Base-by-base conservation (phyloP, 345 rosid species). In the Eucalyptus camaldulensis region DNA sequence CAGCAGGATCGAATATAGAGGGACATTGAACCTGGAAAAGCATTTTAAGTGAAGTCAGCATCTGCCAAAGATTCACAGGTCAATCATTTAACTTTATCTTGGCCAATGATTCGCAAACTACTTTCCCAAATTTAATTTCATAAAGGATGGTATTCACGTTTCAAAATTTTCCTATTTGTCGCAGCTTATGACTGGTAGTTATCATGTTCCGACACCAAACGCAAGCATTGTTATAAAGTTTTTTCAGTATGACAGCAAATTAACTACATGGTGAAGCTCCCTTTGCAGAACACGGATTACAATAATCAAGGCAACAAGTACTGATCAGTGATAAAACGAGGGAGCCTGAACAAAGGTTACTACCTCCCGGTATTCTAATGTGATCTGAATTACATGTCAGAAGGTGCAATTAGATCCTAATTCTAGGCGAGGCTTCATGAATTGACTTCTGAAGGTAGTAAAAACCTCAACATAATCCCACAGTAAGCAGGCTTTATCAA, bases 11-110 rank as follows among this genome's bases (percentile, higher is more conserved):
- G 21, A 88, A 88, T 58, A 96, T 87, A 90, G 90, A 86, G 60
- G 98, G 96, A 90, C 95, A 95, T 45, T 93, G 95, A 89, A 98
- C 95, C 99, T 98, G 94, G 37, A 91, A 86, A 87, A 88, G 54
- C 50, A 29, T 10, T 44, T 47, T 40, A 33, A 87, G 44, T n/a
- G 67, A 91, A 76, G 47, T 76, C 45, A 76, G 83, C 47, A 76
- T 76, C 83, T 37, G 45, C 83, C 83, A 37, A 76, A 40, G 43
- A 37, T 72, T 72, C 81, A 72, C 45, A 37, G 83, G 47, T 40
- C 14, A 76, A 76, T 76, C 83, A 76, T 21, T 37, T 37, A 37
- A 72, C 47, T 19, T 37, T 76, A 76, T 76, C 47, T 76, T 37
- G 47, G 83, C 47, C 0, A 0, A 37, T 37, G 45, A 76, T 76